These are phyloP conservation scores for Polygonum aviculare DNA, from an alignment of 148 eudicot genomes.

Conservation along the genomic window DNA sequence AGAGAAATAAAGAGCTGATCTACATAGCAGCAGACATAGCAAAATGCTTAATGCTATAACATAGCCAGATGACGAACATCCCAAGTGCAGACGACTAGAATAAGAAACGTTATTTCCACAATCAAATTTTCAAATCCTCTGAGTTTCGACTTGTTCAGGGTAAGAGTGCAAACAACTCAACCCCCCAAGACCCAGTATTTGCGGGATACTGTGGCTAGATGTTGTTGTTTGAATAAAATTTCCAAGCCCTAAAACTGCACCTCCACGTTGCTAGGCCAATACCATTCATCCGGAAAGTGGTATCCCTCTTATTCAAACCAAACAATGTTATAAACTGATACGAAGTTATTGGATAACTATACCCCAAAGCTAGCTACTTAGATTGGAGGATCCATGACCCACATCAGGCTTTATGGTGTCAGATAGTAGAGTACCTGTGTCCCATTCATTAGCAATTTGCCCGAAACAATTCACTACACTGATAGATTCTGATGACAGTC, in stretches of 20 bases:
- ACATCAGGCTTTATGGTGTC: neutral
- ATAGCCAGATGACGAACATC: neutral
- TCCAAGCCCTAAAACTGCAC: neutral
- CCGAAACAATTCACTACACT: neutral
- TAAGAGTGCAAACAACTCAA: too few relatives aligned
- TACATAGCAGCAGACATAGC: neutral
- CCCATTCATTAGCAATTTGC: neutral
- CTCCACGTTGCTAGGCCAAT: neutral
- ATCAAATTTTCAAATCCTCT: neutral
- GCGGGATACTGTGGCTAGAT: too few relatives aligned
- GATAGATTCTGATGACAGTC: neutral
- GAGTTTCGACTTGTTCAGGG: too few relatives aligned
- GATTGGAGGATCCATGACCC: neutral
- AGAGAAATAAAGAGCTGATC: too few relatives aligned
- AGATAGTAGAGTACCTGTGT: neutral
- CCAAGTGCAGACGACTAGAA: neutral
- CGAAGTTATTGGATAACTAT: neutral
- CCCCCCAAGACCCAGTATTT: too few relatives aligned
- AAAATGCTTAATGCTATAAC: neutral
- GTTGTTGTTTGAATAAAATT: too few relatives aligned
- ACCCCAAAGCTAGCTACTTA: neutral
- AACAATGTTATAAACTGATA: neutral
- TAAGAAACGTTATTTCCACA: neutral
- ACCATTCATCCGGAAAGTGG: neutral
- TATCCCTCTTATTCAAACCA: neutral